Evolutionary conservation across 345 rosid species (phyloP).

Genomic region (Isatis tinctoria): DNA sequence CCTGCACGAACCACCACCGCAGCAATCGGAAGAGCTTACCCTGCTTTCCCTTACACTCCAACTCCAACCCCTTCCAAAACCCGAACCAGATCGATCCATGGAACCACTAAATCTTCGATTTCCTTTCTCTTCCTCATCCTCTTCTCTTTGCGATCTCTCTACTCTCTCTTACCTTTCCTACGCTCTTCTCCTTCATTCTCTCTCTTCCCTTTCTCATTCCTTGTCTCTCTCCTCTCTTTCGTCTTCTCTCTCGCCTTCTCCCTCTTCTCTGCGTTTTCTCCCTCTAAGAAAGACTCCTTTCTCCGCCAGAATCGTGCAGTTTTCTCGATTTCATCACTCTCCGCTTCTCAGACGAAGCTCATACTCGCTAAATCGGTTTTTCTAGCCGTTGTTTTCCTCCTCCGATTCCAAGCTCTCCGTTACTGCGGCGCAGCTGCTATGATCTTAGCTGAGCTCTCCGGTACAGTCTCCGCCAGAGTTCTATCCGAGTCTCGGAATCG

Average conservation of each 20-base stretch:
- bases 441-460: constrained; percentile 88
- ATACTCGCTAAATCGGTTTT: constrained; percentile 51
- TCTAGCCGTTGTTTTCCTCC: constrained; percentile 60
- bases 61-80: constrained; percentile 70
- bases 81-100: constrained; percentile 37
- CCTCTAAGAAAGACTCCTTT: constrained; percentile 26
- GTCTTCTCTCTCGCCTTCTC: constrained; percentile 40
- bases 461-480: constrained; percentile 64
- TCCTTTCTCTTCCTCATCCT: constrained; percentile 32
- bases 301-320: constrained; percentile 36
- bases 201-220: constrained; percentile 54
- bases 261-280: constrained; percentile 37
- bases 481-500: constrained; percentile 32
- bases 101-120: constrained; percentile 27
- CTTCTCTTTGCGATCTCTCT: constrained; percentile 30
- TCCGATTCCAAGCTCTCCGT: constrained; percentile 83
- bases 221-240: constrained; percentile 51
- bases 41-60: constrained; percentile 54
- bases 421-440: constrained; percentile 92
- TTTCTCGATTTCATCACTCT: constrained; percentile 42
- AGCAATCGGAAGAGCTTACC: constrained; percentile 37
- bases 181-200: constrained; percentile 57
- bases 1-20: constrained; percentile 38
- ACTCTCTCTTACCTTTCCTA: constrained; percentile 40
- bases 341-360: constrained; percentile 49